Evolutionary conservation across 73 alveolate genomes (phyloP), one percentile per base, ranked within the genome.

Genomic region (Stentor coeruleus): DNA sequence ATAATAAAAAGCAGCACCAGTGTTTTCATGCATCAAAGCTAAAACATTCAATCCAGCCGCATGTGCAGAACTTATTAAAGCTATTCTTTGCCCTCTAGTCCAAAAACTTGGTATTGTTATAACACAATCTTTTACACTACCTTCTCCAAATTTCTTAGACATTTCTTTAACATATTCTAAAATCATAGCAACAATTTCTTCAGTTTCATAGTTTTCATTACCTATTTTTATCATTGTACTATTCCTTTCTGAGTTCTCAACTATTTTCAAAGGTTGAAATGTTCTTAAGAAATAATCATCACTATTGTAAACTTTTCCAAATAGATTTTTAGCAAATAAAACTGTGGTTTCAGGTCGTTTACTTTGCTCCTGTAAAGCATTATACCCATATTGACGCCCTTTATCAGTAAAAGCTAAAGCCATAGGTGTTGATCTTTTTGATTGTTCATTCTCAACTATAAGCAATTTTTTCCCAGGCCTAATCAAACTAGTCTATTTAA

Each of bases 1-100:
- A 81, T 98, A 98, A 83, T 95, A 89, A 36, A 98, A 92, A 35
- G 99, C 94, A 40, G 95, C 95, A 30, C 99, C 99, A 30, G 99
- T 95, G 38, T 96, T 94, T 84, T 98, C 99, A 88, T 97, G 95
- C 60, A 98, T 86, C 38, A 98, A 77, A 83, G 98, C 90, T 28
- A 94, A 76, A 38, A 95, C 89, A 39, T 96, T 93, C 73, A 97
- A 77, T 2, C 93, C 96, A 6, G 98, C 98, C 26, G 96, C 90
- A 38, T 84, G 87, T 74, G 95, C 79, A 0, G 99, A 97, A 85
- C 95, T 98, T 72, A 92, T 76, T 79, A 97, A 87, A 39, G 99
- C 96, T 87, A 95, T 92, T 93, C 99, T 91, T 83, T 97, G 99
- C 60, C 85, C 89, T 57, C 87, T 91, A 31, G 98, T 87, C 82